A percentile compares a stretch with the other conserved stretches of the same genome.
Conservation (phyloP, 75 land plant species). For the Adiantum capillusveneris region DNA sequence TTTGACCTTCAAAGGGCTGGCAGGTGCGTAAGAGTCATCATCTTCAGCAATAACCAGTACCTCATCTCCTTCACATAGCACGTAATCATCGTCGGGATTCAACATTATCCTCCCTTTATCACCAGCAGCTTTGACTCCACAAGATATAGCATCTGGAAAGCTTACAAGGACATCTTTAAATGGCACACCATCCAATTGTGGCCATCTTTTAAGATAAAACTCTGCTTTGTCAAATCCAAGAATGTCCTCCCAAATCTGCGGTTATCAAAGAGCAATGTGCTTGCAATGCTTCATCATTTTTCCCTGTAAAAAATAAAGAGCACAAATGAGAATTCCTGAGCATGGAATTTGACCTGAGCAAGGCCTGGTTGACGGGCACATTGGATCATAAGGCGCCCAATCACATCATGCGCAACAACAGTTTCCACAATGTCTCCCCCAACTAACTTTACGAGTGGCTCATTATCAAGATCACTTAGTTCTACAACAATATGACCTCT, state of each 20-base stretch:
- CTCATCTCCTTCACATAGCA: slow-evolving; percentile 62
- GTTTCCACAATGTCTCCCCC: slow-evolving; percentile 78
- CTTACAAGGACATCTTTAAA: slow-evolving; percentile 56
- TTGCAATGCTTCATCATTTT: background rate
- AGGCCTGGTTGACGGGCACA: slow-evolving; percentile 88
- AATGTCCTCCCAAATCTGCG: slow-evolving; percentile 64
- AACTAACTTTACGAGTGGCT: slow-evolving; percentile 61
- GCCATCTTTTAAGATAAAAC: slow-evolving; percentile 68
- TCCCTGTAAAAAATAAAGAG: too few species aligned
- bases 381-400: slow-evolving; percentile 77
- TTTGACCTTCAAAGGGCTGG: slow-evolving; percentile 38
- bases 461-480: slow-evolving; percentile 65
- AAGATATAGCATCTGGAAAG: slow-evolving; percentile 72
- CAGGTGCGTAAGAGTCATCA: slow-evolving; percentile 58
- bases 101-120: slow-evolving; percentile 47
- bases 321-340: too few species aligned
- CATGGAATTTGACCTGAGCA: slow-evolving; percentile 86
- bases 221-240: slow-evolving; percentile 76
- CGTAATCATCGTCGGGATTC: slow-evolving; percentile 62
- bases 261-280: background rate
- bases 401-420: slow-evolving; percentile 78
- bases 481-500: slow-evolving; percentile 67
- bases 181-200: slow-evolving; percentile 47
- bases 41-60: slow-evolving; percentile 69
- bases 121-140: slow-evolving; percentile 54